Base-by-base conservation (phyloP, 495 filamentous ascomycete genomes). In the Podospora pseudoanserina region DNA sequence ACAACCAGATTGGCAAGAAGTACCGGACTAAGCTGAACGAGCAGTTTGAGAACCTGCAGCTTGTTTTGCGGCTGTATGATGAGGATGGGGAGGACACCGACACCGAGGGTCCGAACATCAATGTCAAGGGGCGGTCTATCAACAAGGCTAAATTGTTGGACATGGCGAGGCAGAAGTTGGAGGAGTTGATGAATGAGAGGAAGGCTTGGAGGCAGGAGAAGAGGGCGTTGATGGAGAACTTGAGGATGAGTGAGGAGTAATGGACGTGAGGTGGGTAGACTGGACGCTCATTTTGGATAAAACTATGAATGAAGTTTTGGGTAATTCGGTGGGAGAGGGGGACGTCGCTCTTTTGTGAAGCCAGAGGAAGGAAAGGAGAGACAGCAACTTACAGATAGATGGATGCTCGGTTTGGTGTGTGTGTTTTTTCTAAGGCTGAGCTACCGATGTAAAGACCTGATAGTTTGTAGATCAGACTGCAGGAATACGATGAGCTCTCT, bases 1-100 rank as follows among this genome's bases (percentile, higher is more conserved):
- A 76, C 64, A 77, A 80, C 65, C 60, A 60, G 65, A 73, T 77
- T 63, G 77, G 78, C 60, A 75, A 74, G 60, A 68, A 75, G 27
- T 78, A 79, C 63, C 74, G 77, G 19, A 73, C 71, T 65, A 72
- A 75, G 56, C 71, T 77, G 7, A 76, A 70, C 64, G 66, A 68
- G 20, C 67, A 77, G 44, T 79, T 78, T 49, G 73, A 77, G 49
- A 65, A 18, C 5, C 67, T 79, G 64, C 72, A 74, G 19, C 63
- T 58, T 7, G 64, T 67, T 1, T 59, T 76, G 59, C 68, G 20
- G 44, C 23, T 23, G 27, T 4, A 27, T 1, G 9, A 23, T 19
- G 65, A 66, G 4, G 66, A 64, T 2, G 27, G 9, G 9, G 49
- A 55, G 13, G 32, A 64, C 26, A 59, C 55, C 0, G 19, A 30